Evolutionary conservation across 148 eudicot genomes (phyloP), one percentile per base, ranked within the genome.

Genomic region (Dianthus caryophyllus): DNA sequence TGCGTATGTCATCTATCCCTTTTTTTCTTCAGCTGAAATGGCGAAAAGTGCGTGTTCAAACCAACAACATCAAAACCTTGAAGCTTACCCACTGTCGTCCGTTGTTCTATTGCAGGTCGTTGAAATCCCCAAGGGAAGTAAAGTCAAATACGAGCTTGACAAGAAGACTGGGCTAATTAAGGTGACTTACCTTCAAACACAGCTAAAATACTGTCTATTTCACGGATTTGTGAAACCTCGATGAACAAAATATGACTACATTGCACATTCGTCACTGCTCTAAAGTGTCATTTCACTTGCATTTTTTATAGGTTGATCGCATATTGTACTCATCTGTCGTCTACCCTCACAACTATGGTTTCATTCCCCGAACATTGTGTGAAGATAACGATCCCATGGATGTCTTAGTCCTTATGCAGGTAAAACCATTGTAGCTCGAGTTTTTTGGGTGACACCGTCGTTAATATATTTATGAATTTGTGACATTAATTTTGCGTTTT

Each of bases 261-360:
- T 30, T 30, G 43, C 21, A 20, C 10, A 10, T 14, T 43, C 21
- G 14, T 41, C 52, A 43, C 21, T 36, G n/a, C 30, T 25, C 17
- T 63, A 44, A 44, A 25, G 51, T 44, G 25, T 49, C 15, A 46
- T 44, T 43, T 15, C 30, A 7, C 52, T 43, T 25, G 12, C 52
- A 12, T 16, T n/a, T 70, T 67, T 55, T 74, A 24, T 76, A 92
- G 94, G 98, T 89, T 73, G 96, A 92, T 78, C 86, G 98, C 18
- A 68, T 93, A 26, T 75, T 93, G 63, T 93, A 93, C 72, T 93
- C 96, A 2, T 93, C 98, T 8, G 95, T 93, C 73, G 98, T 93
- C 11, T 93, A 93, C 69, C 98, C 98, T 38, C 96, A 93, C 75
- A 92, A 92, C 84, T 92, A 92, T 54, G 96, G 97, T 15, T 92